Evolutionary conservation across 345 rosid species (phyloP), one percentile per base, ranked within the genome.

Genomic region (Iberis pinnata): DNA sequence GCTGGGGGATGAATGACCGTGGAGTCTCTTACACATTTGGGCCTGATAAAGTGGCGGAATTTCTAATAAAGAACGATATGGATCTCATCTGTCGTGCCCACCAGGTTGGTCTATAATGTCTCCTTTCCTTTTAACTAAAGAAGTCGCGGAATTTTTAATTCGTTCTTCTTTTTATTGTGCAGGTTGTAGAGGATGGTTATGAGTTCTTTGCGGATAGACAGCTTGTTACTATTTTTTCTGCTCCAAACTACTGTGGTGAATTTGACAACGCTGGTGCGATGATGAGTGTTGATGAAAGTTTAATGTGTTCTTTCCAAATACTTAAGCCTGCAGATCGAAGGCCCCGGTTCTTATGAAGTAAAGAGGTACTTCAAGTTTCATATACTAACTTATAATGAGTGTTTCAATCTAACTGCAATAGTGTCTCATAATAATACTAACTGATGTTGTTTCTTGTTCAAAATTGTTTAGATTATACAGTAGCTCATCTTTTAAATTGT

Each of bases 241-340:
- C 97, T 43, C 97, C 97, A 5, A 89, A 89, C 64, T 89, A 89
- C 72, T 89, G 95, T 1, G 97, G 97, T 19, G 97, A 89, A 81
- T 89, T 89, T 60, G 89, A 89, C 66, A 89, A 89, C 70, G 86
- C 92, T 14, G 97, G 95, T 68, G 95, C 97, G 9, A 79, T 89
- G 95, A 88, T 89, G 97, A 85, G 95, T 52, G 97, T 89, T 60
- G 97, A 89, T 73, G 89, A 89, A 59, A 83, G 89, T 76, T 78
- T 89, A 51, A 83, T 85, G 92, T 89, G 97, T 57, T 89, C 97
- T 46, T 89, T 89, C 73, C 95, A 85, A 81, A 83, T 89, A 64
- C 87, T 89, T 65, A 89, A 85, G 77, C 95, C 97, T 56, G 73
- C 85, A 4, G 97, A 89, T 26, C 77, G 67, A 43, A 79, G 68